phyloP scores from a whole-genome alignment of 1,284 basidiomycete species.

The Cystobasidium slooffiae region DNA sequence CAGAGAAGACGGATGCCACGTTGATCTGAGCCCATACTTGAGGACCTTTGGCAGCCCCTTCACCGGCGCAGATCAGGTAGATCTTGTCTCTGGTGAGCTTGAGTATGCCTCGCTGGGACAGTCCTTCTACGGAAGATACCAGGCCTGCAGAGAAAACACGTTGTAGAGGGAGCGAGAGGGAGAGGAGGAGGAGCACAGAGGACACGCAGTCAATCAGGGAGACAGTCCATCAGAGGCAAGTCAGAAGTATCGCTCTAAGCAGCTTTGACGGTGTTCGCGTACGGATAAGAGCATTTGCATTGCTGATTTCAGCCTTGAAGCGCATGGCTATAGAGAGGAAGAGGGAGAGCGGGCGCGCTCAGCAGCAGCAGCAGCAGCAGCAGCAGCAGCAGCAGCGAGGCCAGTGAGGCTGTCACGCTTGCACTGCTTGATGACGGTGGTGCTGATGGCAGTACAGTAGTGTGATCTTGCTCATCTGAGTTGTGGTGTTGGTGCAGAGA shows the following conservation, averaged over 20 bases:
- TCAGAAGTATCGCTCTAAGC: background rate
- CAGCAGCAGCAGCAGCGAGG: background rate
- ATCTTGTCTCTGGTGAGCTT: slow-evolving; percentile 53
- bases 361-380: too few relatives aligned
- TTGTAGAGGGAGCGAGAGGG: background rate
- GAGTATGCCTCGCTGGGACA: slow-evolving; percentile 54
- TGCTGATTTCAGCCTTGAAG: slow-evolving; percentile 44
- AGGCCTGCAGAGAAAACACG: slow-evolving; percentile 30
- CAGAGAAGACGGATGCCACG: slow-evolving; percentile 49
- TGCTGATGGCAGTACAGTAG: background rate
- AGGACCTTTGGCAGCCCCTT: slow-evolving; percentile 39
- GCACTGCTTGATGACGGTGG: background rate
- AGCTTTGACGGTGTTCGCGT: background rate
- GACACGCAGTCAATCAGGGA: background rate
- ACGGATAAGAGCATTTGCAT: slow-evolving; percentile 32
- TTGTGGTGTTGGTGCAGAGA: slow-evolving; percentile 2
- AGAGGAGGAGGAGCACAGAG: background rate
- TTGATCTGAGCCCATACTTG: slow-evolving; percentile 44
- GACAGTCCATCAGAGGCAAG: background rate
- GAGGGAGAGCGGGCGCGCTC: background rate
- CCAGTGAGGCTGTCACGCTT: background rate
- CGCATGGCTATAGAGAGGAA: slow-evolving; percentile 9
- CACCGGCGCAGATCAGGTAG: slow-evolving; percentile 53
- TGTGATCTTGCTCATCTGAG: background rate
- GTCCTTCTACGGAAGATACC: slow-evolving; percentile 52